Evolutionary conservation across 1,284 basidiomycete species (phyloP).

Genomic region (Omphalotus olearius): DNA sequence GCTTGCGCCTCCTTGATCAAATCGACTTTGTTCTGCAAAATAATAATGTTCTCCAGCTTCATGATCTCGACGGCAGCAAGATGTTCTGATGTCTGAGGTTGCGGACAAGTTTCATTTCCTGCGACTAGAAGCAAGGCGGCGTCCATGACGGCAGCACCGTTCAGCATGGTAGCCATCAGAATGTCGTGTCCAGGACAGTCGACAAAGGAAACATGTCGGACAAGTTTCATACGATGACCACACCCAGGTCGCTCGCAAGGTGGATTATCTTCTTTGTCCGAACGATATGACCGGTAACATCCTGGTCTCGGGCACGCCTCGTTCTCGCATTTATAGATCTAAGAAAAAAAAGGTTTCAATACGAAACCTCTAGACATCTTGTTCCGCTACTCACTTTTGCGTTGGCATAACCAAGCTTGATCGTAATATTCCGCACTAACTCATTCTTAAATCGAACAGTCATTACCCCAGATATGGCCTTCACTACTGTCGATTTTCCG

Average conservation of each 20-base stretch:
- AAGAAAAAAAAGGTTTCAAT: conserved; percentile 5
- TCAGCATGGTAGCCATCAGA: conserved; percentile 99
- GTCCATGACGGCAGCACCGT: conserved; percentile 99
- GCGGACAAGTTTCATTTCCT: conserved; percentile 97
- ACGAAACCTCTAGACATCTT: conserved; percentile 17
- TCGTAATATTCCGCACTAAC: conserved; percentile 96
- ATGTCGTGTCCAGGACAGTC: conserved; percentile 95
- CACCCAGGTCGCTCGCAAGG: conserved; percentile 93
- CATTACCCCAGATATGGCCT: conserved; percentile 99
- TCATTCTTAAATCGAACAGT: conserved; percentile 99
- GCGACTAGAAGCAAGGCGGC: conserved; percentile 94
- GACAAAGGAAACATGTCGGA: conserved; percentile 96
- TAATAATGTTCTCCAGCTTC: conserved; percentile 98
- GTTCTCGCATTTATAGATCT: conserved; percentile 99
- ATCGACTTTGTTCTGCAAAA: conserved; percentile 97
- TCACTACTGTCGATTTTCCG: conserved; percentile 98
- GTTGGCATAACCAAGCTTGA: conserved; percentile 98
- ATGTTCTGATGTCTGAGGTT: conserved; percentile 98
- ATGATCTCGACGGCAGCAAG: conserved; percentile 99
- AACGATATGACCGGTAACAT: conserved; percentile 92
- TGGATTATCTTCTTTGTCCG: conserved; percentile 91
- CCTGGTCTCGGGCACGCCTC: conserved; percentile 89
- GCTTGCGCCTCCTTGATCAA: conserved; percentile 91
- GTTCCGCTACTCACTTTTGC: conserved; percentile 70
- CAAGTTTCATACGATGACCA: conserved; percentile 84